Percentiles rank a stretch among this genome's conserved stretches.
Evolutionary conservation across 148 eudicot species (phyloP).

Genomic region (Camellia sinensis): DNA sequence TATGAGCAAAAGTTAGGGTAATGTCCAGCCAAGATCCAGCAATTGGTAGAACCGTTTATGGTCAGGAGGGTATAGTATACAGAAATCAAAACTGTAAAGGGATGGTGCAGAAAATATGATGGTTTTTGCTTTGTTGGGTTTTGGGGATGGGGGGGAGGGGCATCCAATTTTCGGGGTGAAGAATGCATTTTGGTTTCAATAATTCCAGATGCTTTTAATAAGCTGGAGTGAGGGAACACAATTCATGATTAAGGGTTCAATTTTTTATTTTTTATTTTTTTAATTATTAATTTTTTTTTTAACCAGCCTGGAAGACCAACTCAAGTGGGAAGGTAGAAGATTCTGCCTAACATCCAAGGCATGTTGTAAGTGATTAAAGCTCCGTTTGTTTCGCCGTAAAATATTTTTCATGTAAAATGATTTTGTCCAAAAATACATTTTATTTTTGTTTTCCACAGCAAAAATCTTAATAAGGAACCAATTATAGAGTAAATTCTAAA

Average conservation of each 20-base stretch:
- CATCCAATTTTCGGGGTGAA: too few relatives aligned
- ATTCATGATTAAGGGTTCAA: constrained; percentile 6
- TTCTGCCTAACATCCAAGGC: background rate
- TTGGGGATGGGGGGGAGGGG: too few relatives aligned
- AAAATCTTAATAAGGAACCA: too few relatives aligned
- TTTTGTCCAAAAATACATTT: too few relatives aligned
- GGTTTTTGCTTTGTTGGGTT: too few relatives aligned
- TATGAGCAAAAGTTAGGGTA: background rate
- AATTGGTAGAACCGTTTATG: background rate
- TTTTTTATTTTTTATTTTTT: background rate
- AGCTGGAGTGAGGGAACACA: background rate
- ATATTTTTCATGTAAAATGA: too few relatives aligned
- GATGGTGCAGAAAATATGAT: too few relatives aligned
- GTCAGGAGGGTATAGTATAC: background rate
- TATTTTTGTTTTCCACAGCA: too few relatives aligned
- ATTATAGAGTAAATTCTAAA: background rate
- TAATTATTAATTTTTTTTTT: too few relatives aligned
- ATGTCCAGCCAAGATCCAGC: background rate
- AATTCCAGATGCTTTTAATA: background rate
- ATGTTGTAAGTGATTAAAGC: background rate
- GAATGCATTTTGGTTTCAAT: background rate
- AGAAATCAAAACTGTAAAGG: too few relatives aligned
- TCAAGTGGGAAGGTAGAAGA: background rate
- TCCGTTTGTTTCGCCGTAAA: background rate
- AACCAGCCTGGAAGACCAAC: background rate